These are phyloP conservation scores for Hymenoscyphus occultus DNA, from an alignment of 2,329 filamentous ascomycete species.

Conservation along the genomic window DNA sequence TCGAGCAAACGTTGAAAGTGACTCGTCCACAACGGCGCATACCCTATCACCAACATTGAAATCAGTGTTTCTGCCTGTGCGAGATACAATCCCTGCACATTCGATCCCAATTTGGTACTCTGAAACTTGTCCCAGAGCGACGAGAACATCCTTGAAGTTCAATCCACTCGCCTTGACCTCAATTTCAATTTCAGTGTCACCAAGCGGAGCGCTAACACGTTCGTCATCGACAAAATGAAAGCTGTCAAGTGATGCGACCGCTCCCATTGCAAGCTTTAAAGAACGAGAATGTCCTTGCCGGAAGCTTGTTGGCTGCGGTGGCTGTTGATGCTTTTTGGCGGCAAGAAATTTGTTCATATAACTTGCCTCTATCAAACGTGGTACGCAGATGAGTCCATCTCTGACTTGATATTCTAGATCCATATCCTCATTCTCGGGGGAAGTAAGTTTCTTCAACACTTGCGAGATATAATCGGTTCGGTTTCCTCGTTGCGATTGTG, in stretches of 20 bases:
- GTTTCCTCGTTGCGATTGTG: slow-evolving; percentile 15
- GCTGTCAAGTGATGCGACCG: slow-evolving; percentile 19
- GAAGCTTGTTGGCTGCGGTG: background rate
- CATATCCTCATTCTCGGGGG: background rate
- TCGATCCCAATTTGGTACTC: slow-evolving; percentile 20
- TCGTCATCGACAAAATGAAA: slow-evolving; percentile 19
- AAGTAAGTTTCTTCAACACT: slow-evolving; percentile 2
- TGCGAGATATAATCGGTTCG: background rate
- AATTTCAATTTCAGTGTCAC: slow-evolving; percentile 16
- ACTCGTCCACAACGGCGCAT: slow-evolving; percentile 24
- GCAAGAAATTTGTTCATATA: slow-evolving; percentile 11
- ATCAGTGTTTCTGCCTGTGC: background rate
- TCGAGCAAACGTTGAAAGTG: slow-evolving; percentile 20
- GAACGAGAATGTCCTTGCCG: background rate
- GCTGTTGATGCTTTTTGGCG: background rate
- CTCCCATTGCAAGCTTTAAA: slow-evolving; percentile 14
- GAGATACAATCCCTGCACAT: background rate
- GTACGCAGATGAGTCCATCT: background rate
- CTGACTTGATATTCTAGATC: background rate
- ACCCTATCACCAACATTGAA: slow-evolving; percentile 13
- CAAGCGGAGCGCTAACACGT: background rate
- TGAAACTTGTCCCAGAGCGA: slow-evolving; percentile 24
- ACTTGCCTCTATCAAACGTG: background rate
- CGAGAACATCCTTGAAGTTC: slow-evolving; percentile 23
- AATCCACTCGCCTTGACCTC: slow-evolving; percentile 16